Conservation (phyloP, 148 eudicot genomes). For the Rhododendron williamsianum region DNA sequence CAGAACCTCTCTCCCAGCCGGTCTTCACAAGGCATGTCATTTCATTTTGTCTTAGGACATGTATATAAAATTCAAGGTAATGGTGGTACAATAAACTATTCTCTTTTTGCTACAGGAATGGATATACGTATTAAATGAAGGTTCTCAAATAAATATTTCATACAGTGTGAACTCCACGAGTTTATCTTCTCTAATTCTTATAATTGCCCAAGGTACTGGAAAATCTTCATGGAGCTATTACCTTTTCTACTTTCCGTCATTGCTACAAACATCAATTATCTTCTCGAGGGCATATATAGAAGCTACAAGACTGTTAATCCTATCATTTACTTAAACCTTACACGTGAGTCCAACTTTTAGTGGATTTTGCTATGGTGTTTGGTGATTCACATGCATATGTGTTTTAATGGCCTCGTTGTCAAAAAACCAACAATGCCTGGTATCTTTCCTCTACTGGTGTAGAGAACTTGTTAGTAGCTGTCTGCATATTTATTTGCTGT, state of each 20-base stretch:
- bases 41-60: neutral
- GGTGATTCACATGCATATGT: neutral
- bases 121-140: slow-evolving; percentile 58
- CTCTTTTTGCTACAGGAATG: slow-evolving; percentile 50
- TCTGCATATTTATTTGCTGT: neutral
- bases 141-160: slow-evolving; percentile 68
- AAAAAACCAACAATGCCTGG: too few species aligned
- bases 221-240: neutral
- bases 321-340: neutral
- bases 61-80: neutral
- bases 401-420: neutral
- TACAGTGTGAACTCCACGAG: slow-evolving; percentile 38
- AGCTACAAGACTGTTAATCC: neutral
- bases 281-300: neutral
- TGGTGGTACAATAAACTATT: neutral
- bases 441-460: neutral
- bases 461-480: neutral
- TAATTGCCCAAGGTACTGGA: slow-evolving; percentile 66
- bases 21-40: slow-evolving; percentile 49
- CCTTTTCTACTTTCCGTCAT: neutral
- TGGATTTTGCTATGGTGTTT: neutral
- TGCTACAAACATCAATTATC: neutral
- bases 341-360: neutral
- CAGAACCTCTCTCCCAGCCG: slow-evolving; percentile 26
- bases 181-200: slow-evolving; percentile 53